Evolutionary conservation across 2,329 filamentous ascomycete species (phyloP).

Genomic region (Stagonosporopsis tanaceti): DNA sequence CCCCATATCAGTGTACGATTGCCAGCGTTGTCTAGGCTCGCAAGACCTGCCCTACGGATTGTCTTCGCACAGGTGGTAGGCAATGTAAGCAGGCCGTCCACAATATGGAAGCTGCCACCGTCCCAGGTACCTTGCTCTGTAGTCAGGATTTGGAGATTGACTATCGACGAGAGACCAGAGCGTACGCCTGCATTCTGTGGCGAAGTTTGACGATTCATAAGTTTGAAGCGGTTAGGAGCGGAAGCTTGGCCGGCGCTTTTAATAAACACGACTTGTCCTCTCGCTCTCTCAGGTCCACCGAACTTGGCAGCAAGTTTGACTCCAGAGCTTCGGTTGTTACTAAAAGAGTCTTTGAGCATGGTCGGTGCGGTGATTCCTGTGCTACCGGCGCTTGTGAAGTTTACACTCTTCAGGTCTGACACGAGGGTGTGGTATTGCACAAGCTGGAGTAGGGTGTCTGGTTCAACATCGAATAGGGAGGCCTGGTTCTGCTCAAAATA

Average conservation of each 20-base stretch:
- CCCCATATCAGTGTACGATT: constrained; percentile 28
- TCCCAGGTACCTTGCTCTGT: constrained; percentile 25
- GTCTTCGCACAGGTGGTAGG: constrained; percentile 25
- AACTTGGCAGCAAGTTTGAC: constrained; percentile 23
- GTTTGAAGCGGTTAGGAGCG: constrained; percentile 19
- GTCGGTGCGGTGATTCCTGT: constrained; percentile 26
- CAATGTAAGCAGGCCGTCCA: constrained; percentile 28
- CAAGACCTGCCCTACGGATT: constrained; percentile 25
- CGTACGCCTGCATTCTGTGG: constrained; percentile 14
- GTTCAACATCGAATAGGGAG: constrained; percentile 20
- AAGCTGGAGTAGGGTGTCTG: constrained; percentile 20
- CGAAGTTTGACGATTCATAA: constrained; percentile 19
- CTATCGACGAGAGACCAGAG: constrained; percentile 28
- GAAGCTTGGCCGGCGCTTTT: constrained; percentile 11
- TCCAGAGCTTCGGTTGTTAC: constrained; percentile 30
- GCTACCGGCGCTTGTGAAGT: constrained; percentile 18
- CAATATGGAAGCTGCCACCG: constrained; percentile 32
- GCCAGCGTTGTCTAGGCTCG: constrained; percentile 25
- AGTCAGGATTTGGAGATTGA: constrained; percentile 23
- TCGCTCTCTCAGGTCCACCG: constrained; percentile 21
- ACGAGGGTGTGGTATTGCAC: constrained; percentile 34
- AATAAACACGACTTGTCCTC: constrained; percentile 36
- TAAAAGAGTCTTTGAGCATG: constrained; percentile 19
- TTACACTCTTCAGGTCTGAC: constrained; percentile 19
- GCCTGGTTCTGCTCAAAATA: constrained; percentile 18